Conservation (phyloP, 345 rosid genomes). For the Hibiscus syriacus region DNA sequence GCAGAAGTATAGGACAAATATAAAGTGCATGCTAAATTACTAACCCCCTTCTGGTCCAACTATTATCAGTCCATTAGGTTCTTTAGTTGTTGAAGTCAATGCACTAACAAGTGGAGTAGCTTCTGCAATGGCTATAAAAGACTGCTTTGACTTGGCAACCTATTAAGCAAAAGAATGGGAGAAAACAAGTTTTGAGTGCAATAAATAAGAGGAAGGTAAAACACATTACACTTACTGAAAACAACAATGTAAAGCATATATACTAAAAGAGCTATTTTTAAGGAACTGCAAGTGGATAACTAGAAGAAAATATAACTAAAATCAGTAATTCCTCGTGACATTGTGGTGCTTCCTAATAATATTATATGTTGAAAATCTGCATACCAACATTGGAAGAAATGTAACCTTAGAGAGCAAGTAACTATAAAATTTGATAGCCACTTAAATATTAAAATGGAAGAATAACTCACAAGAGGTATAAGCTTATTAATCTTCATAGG, state of each 20-base stretch:
- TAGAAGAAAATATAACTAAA: not conserved
- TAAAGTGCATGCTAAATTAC: constrained; percentile 35
- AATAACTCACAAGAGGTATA: constrained; percentile 50
- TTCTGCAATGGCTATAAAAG: constrained; percentile 72
- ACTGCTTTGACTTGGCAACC: constrained; percentile 58
- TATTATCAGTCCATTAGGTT: constrained; percentile 52
- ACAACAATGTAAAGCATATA: not conserved
- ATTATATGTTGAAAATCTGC: not conserved
- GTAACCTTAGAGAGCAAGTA: not conserved
- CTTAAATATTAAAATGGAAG: constrained; percentile 1
- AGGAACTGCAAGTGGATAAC: too few relatives aligned
- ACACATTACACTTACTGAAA: not conserved
- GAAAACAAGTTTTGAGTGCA: not conserved
- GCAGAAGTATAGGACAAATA: not conserved
- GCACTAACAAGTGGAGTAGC: constrained; percentile 62
- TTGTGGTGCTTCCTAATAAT: not conserved
- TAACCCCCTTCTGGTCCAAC: constrained; percentile 93
- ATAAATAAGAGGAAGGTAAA: not conserved
- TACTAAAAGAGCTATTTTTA: not conserved
- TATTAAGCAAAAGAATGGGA: constrained; percentile 18
- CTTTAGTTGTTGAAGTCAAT: constrained; percentile 36
- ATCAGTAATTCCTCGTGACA: not conserved
- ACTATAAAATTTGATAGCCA: not conserved
- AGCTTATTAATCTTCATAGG: constrained; percentile 45
- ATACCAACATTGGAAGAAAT: constrained; percentile 10